These are phyloP conservation scores for Dalbergia oliveri DNA, from an alignment of 306 rosid species.

Conservation along the genomic window DNA sequence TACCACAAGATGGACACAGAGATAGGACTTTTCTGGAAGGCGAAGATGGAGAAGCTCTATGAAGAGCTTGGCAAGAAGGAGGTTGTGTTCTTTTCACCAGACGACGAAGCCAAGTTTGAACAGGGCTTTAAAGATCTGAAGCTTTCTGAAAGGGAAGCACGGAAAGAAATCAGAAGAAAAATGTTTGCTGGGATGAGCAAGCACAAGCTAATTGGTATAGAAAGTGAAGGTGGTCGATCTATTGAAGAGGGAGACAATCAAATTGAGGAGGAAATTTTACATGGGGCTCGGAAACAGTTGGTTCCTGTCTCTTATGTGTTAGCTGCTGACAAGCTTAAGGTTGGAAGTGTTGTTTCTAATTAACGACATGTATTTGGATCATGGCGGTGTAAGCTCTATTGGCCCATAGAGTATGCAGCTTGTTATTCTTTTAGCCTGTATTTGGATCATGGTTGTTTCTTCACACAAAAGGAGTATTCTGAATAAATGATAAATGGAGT, in stretches of 20 bases:
- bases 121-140: conserved; percentile 71
- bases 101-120: conserved; percentile 77
- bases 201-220: conserved; percentile 56
- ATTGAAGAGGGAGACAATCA: conserved; percentile 39
- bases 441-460: conserved; percentile 38
- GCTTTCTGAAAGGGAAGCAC: conserved; percentile 69
- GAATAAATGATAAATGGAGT: too few species aligned
- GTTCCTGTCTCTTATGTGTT: conserved; percentile 55
- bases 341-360: conserved; percentile 53
- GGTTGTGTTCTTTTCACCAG: conserved; percentile 72
- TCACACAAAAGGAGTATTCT: not conserved
- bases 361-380: conserved; percentile 17
- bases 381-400: conserved; percentile 32
- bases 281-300: conserved; percentile 48
- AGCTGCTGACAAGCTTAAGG: conserved; percentile 52
- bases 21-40: conserved; percentile 88
- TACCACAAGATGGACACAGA: conserved; percentile 94
- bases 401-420: conserved; percentile 15
- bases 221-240: conserved; percentile 45
- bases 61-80: conserved; percentile 79
- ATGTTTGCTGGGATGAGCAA: conserved; percentile 56
- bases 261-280: conserved; percentile 42
- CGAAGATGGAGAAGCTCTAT: conserved; percentile 81
- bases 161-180: conserved; percentile 67
- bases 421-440: not conserved